Evolutionary conservation across 176 grass and related monocot genomes (phyloP).

Genomic region (Sorghum bicolor): Sorghum_bicolor_NCBIv3 NC_012879.2:4644501-4645000

Average conservation of each 20-base stretch:
- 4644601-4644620: neutral
- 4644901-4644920: slow-evolving; percentile 98
- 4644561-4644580: neutral
- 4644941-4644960: slow-evolving; percentile 69
- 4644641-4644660: neutral
- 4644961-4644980: slow-evolving; percentile 44
- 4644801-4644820: slow-evolving; percentile 1
- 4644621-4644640: neutral
- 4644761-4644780: slow-evolving; percentile 97
- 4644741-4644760: slow-evolving; percentile 98
- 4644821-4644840: slow-evolving; percentile 10
- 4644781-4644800: slow-evolving; percentile 61
- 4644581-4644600: slow-evolving; percentile 1
- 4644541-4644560: neutral
- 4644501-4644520: neutral
- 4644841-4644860: slow-evolving; percentile 26
- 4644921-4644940: slow-evolving; percentile 87
- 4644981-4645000: neutral
- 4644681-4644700: neutral
- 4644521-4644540: neutral
- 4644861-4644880: slow-evolving; percentile 69
- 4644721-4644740: slow-evolving; percentile 77
- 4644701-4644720: slow-evolving; percentile 68
- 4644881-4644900: slow-evolving; percentile 95
- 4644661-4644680: neutral